Evolutionary conservation across 176 grass and related monocot genomes (phyloP), one percentile per base, ranked within the genome.

Genomic region (Aechmea fasciata): DNA sequence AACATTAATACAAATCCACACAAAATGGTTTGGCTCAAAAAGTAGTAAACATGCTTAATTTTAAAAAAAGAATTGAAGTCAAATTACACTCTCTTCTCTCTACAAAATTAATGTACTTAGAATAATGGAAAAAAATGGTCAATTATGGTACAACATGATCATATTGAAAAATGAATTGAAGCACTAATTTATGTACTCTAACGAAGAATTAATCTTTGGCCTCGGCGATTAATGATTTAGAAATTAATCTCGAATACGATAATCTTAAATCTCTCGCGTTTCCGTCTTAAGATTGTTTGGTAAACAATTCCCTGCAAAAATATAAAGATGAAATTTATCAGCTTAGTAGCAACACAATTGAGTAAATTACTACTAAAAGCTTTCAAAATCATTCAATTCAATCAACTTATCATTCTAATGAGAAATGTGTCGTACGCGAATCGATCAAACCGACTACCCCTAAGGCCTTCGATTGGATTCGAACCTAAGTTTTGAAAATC

Each of bases 271-370:
- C 63, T 33, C 55, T 91, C 61, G 84, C 65, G 82, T 77, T 76
- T 91, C 88, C 88, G 84, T 91, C 80, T 91, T 82, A 52, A 71
- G 84, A 64, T 80, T 91, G 62, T 73, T 77, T 73, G 71, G 65
- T 70, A 87, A 74, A 13, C 69, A 75, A 22, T 80, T 79, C 47
- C 88, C 79, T 87, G 88, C 82, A 71, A 6, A 22, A 54, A 11
- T 18, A 59, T 17, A 59, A 20, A 10, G 3, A 9, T 17, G n/a
- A 59, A 59, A 59, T 59, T 59, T 59, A 47, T 57, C n/a, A 33
- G 18, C 33, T 41, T 41, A 41, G 4, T 41, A 41, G 33, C 33
- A 41, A 41, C 33, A 41, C 33, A 41, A 41, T 41, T 41, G 7
- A 41, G 33, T 41, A 41, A 6, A 6, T 23, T 23, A 2, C 4